Conservation (phyloP, 2,329 filamentous ascomycete species). For the Rhynchosporium graminicola region DNA sequence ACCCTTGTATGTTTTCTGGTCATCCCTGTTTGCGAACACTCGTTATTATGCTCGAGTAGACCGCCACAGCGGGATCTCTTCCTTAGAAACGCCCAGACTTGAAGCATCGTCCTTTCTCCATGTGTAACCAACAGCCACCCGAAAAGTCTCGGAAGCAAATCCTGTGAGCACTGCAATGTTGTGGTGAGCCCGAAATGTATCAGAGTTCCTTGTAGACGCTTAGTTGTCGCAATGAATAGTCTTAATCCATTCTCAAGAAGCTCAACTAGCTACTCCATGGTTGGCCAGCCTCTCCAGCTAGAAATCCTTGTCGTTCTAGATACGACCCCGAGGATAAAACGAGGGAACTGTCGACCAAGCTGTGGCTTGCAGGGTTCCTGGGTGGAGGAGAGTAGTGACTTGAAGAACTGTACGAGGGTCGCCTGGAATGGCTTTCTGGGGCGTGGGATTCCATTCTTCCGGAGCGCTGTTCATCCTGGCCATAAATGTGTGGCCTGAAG, state of each 20-base stretch:
- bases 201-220: background rate
- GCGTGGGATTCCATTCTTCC: constrained; percentile 27
- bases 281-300: constrained; percentile 26
- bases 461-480: constrained; percentile 22
- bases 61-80: background rate
- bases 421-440: constrained; percentile 27
- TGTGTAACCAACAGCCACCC: constrained; percentile 10
- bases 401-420: constrained; percentile 34
- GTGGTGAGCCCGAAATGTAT: background rate
- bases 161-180: background rate
- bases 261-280: constrained; percentile 18
- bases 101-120: background rate
- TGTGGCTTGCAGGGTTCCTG: constrained; percentile 21
- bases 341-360: constrained; percentile 30
- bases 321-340: constrained; percentile 33
- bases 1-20: background rate
- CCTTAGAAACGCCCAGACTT: constrained; percentile 2
- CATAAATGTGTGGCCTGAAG: constrained; percentile 37
- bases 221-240: background rate
- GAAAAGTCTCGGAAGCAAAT: background rate
- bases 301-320: constrained; percentile 32
- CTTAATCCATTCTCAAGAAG: background rate
- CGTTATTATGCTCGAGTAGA: constrained; percentile 2
- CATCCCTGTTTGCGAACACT: background rate
- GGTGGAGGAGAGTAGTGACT: constrained; percentile 31